Percentiles rank a stretch among this genome's conserved stretches.
phyloP scores from a whole-genome alignment of 164 flowering plant genomes.

The Protea cynaroides region DNA sequence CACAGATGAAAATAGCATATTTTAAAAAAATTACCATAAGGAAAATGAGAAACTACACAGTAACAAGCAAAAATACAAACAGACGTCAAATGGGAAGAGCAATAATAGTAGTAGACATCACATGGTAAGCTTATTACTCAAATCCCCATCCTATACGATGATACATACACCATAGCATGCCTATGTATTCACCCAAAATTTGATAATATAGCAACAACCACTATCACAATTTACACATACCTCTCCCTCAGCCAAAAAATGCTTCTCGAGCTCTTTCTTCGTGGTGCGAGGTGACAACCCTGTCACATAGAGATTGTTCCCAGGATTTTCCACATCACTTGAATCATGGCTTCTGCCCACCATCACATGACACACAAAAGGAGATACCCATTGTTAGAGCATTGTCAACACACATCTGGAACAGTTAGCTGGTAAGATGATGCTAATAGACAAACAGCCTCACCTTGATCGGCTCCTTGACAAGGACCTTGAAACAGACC shows the following conservation, averaged over 20 bases:
- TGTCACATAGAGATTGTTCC: constrained; percentile 88
- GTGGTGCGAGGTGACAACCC: constrained; percentile 78
- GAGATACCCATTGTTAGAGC: not conserved
- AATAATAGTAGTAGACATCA: too few relatives aligned
- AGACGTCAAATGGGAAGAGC: too few relatives aligned
- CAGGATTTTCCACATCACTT: constrained; percentile 80
- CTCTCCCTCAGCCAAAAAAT: constrained; percentile 69
- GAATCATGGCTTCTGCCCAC: constrained; percentile 48
- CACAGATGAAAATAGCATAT: too few relatives aligned
- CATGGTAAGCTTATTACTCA: too few relatives aligned
- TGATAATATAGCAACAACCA: too few relatives aligned
- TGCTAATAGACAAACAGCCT: not conserved
- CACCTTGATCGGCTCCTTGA: constrained; percentile 67
- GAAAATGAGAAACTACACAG: too few relatives aligned
- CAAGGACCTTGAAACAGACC: constrained; percentile 54
- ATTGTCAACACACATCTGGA: not conserved
- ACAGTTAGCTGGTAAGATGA: not conserved
- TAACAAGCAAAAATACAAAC: too few relatives aligned
- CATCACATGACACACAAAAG: not conserved
- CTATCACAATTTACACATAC: constrained; percentile 22
- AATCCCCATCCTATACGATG: too few relatives aligned
- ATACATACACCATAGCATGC: too few relatives aligned
- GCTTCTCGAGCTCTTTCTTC: constrained; percentile 73
- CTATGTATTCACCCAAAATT: too few relatives aligned
- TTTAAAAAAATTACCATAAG: not conserved